Evolutionary conservation across 495 filamentous ascomycete genomes (phyloP).

Genomic region (Lasiosphaeria miniovina): DNA sequence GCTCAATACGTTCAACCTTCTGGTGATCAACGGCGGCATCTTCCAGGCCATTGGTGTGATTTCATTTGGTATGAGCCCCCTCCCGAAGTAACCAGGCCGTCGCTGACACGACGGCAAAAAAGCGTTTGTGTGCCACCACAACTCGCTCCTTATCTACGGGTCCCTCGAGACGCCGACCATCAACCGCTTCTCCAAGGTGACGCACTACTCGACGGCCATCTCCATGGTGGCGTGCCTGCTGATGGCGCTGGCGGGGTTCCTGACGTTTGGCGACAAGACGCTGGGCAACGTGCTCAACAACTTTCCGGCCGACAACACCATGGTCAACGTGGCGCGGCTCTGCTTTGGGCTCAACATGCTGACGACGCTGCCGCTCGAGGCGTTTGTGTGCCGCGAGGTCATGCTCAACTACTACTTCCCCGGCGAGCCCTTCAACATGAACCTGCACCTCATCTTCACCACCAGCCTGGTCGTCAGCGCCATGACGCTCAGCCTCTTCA

Average conservation of each 20-base stretch:
- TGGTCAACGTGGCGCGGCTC: slow-evolving; percentile 91
- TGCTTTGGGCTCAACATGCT: slow-evolving; percentile 99
- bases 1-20: slow-evolving; percentile 55
- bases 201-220: slow-evolving; percentile 84
- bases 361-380: slow-evolving; percentile 91
- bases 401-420: slow-evolving; percentile 93
- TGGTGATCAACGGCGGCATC: slow-evolving; percentile 78
- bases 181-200: slow-evolving; percentile 87
- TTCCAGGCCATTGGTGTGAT: slow-evolving; percentile 97
- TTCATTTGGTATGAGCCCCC: slow-evolving; percentile 70
- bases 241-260: slow-evolving; percentile 86
- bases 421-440: slow-evolving; percentile 71
- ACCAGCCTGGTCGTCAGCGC: slow-evolving; percentile 74
- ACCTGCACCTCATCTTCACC: slow-evolving; percentile 81
- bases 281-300: slow-evolving; percentile 97
- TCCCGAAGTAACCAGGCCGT: too few species aligned
- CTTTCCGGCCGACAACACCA: slow-evolving; percentile 80
- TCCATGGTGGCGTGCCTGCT: slow-evolving; percentile 85
- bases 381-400: slow-evolving; percentile 95
- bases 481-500: slow-evolving; percentile 73
- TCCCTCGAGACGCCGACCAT: slow-evolving; percentile 91
- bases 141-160: slow-evolving; percentile 94
- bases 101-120: background rate
- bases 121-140: slow-evolving; percentile 95
- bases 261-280: slow-evolving; percentile 88